Base-by-base conservation (phyloP, 2,329 filamentous ascomycete species). In the Colletotrichum tropicicola region DNA sequence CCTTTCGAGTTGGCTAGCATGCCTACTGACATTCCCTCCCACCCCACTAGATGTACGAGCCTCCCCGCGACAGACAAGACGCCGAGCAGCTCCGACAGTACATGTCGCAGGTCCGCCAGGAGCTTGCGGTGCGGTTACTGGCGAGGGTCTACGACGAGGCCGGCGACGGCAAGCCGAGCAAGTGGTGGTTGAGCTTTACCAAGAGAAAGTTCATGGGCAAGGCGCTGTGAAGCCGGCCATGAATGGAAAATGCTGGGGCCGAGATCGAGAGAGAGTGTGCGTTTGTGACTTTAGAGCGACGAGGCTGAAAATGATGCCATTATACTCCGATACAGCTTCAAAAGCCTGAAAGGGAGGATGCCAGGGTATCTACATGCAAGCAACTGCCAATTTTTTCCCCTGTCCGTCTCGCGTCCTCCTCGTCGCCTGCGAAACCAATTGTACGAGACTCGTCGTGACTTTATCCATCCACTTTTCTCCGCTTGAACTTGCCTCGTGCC, bases 141-240 rank as follows among this genome's bases (percentile, higher is more conserved):
- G 91, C 92, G 55, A 88, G 94, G 71, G 90, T 99, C 69, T 99
- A 97, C 77, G 91, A 92, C 59, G 94, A 94, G 82, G 71, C 86
- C 78, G 79, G 87, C 75, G 80, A 94, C 84, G 79, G 92, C 80
- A 87, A 87, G 80, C 88, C 88, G 59, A 87, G 83, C 79, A 88
- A 97, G 89, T 98, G 95, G 93, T 99, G 96, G 96, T 81, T 99
- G 78, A 98, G 96, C 85, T 99, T 98, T 78, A 93, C 92, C 57
- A 98, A 98, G 90, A 91, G 96, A 82, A 98, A 98, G 89, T 99
- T 99, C 77, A 98, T 99, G 96, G 94, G 94, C 78, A 98, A 98
- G 89, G 87, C 88, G 70, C 83, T 96, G 80, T 94, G 84, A 78
- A 28, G 49, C 30, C 21, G 28, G 48, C 27, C 21, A 35, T 57